These are phyloP conservation scores for Cenchrus fungigraminus DNA, from an alignment of 176 grass and related monocot species.

Conservation along the genomic window DNA sequence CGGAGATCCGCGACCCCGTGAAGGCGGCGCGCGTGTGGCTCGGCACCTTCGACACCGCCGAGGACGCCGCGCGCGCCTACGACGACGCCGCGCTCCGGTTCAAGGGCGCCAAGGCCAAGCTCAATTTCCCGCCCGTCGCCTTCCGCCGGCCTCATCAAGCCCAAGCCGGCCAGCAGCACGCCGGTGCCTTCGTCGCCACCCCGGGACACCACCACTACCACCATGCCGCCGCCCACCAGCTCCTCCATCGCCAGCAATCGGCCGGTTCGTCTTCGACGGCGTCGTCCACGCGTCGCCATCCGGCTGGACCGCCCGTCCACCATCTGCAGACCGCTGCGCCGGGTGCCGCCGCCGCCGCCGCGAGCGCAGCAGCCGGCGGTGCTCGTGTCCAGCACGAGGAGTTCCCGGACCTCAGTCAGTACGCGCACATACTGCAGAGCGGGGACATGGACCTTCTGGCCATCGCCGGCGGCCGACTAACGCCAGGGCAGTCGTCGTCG, in stretches of 20 bases:
- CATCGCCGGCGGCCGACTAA: neutral
- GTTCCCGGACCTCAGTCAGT: conserved; percentile 48
- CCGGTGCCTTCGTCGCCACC: neutral
- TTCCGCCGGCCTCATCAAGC: too few species aligned
- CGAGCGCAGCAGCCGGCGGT: too few species aligned
- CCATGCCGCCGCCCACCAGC: neutral
- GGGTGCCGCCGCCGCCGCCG: too few species aligned
- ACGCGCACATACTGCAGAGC: conserved; percentile 57
- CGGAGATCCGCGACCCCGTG: conserved; percentile 83
- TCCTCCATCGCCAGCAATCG: neutral
- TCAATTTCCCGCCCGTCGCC: conserved; percentile 53
- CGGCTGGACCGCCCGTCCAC: neutral
- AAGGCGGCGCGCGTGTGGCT: conserved; percentile 62
- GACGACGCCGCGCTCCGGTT: conserved; percentile 58
- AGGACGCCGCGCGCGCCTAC: conserved; percentile 61
- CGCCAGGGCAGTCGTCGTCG: neutral
- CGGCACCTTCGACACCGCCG: conserved; percentile 60
- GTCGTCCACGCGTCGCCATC: neutral
- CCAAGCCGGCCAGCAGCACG: too few species aligned
- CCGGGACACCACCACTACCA: neutral
- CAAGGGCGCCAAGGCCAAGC: conserved; percentile 67
- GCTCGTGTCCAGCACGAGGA: neutral
- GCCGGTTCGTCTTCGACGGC: neutral
- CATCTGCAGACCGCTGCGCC: too few species aligned
- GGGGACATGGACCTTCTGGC: conserved; percentile 29